Evolutionary conservation across 1,284 basidiomycete species (phyloP), one percentile per base, ranked within the genome.

Genomic region (Pterulicium gracile): DNA sequence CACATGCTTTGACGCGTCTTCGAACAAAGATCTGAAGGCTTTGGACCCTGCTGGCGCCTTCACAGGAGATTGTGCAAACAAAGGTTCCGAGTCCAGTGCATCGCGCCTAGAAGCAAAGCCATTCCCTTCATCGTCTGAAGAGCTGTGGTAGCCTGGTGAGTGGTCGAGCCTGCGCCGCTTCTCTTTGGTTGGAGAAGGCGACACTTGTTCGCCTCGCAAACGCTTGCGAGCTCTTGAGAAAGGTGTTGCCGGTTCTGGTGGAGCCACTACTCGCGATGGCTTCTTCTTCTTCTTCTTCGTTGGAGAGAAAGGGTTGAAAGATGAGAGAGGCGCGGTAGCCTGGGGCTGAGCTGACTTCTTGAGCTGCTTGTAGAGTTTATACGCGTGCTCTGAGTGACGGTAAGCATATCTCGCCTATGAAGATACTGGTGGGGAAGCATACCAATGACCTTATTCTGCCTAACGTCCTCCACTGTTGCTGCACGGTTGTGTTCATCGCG

Each of bases 381-480:
- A 32, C 7, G 36, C n/a, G n/a, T 39, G 36, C 19, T 39, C 36
- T 39, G 15, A n/a, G n/a, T 10, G 36, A 17, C 7, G 15, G 19
- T 39, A 17, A 39, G 36, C 36, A 10, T 18, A 39, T 10, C 5
- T 7, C 49, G 32, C 49, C 43, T 35, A 24, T 39, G 47, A 50
- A 50, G 21, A 41, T 48, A 36, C 49, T 24, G 45, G 32, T 17
- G 5, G n/a, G n/a, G n/a, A n/a, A 46, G 67, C 79, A 53, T 53
- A 92, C 90, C 84, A 51, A 93, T 84, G 47, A 63, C 59, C 15
- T 79, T 75, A 46, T 77, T 70, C 22, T 68, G 64, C 58, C 77
- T 88, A 54, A 93, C 90, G 58, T 93, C 90, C 27, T 88, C 74
- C 21, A 89, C 69, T 7, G 79, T 76, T 0, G 90, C 84, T 32